Evolutionary conservation across 2,329 filamentous ascomycete species (phyloP).

Genomic region (Elsinoe batatas): DNA sequence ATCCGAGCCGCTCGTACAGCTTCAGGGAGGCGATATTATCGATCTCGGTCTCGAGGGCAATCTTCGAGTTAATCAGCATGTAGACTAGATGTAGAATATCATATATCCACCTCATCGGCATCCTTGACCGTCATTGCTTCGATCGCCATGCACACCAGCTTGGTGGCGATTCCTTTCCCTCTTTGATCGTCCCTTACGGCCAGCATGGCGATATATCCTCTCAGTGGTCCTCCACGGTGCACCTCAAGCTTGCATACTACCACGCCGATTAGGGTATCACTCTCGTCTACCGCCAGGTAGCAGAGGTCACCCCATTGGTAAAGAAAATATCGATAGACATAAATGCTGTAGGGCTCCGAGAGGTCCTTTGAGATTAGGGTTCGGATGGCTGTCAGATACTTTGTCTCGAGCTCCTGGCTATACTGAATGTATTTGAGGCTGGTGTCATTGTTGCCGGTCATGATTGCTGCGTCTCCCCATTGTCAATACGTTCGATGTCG

Average conservation of each 20-base stretch:
- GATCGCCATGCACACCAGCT: constrained; percentile 79
- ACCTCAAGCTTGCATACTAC: constrained; percentile 90
- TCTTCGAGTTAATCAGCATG: constrained; percentile 29
- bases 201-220: constrained; percentile 97
- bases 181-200: constrained; percentile 75
- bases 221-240: constrained; percentile 73
- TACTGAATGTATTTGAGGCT: constrained; percentile 38
- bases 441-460: constrained; percentile 15
- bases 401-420: constrained; percentile 47
- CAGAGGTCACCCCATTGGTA: constrained; percentile 98
- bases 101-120: constrained; percentile 61
- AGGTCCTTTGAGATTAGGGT: constrained; percentile 91
- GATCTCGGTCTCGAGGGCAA: constrained; percentile 93
- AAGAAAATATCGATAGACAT: constrained; percentile 95
- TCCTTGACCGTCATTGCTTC: constrained; percentile 76
- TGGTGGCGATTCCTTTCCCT: constrained; percentile 75
- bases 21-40: constrained; percentile 83
- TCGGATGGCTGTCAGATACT: constrained; percentile 75
- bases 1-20: constrained; percentile 85
- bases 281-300: constrained; percentile 51
- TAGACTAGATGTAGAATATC: not conserved
- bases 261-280: constrained; percentile 65
- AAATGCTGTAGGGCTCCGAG: constrained; percentile 97
- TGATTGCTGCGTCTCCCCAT: constrained; percentile 4
- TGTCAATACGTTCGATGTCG: not conserved